Evolutionary conservation across 1,284 basidiomycete species (phyloP).

Genomic region (Tilletiopsis washingtonensis): DNA sequence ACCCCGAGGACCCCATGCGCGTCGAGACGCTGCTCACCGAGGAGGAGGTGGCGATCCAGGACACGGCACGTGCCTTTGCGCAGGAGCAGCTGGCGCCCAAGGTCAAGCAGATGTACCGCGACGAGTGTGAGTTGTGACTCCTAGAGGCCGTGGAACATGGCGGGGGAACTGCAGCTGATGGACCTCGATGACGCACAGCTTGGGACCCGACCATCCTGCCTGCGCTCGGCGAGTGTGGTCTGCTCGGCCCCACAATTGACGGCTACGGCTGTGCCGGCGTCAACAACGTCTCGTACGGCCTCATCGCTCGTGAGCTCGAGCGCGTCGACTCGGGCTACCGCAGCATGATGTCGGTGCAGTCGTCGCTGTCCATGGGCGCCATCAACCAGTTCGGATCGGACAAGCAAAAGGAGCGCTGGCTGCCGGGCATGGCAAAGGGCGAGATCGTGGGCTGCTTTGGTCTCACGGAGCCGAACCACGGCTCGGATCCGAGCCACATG

Average conservation of each 20-base stretch:
- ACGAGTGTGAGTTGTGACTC: conserved; percentile 67
- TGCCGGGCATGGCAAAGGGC: conserved; percentile 77
- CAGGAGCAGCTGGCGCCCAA: conserved; percentile 76
- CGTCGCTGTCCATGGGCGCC: conserved; percentile 95
- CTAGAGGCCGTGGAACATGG: too few relatives aligned
- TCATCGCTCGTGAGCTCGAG: conserved; percentile 89
- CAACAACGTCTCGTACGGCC: conserved; percentile 80
- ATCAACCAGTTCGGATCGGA: conserved; percentile 82
- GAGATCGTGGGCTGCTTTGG: conserved; percentile 90
- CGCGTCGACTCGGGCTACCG: conserved; percentile 91
- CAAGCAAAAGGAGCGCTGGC: conserved; percentile 81
- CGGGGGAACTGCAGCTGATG: too few relatives aligned
- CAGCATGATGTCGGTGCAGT: conserved; percentile 91
- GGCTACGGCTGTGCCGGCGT: conserved; percentile 95
- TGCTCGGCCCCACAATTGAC: conserved; percentile 82
- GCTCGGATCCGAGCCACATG: conserved; percentile 88
- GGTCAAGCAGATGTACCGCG: conserved; percentile 76
- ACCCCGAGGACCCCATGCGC: conserved; percentile 57
- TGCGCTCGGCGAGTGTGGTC: conserved; percentile 86
- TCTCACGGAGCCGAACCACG: conserved; percentile 91
- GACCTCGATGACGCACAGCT: too few relatives aligned
- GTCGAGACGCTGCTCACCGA: conserved; percentile 59
- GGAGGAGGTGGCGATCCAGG: conserved; percentile 79
- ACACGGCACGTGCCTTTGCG: conserved; percentile 76
- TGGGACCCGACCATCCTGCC: conserved; percentile 71